phyloP scores from a whole-genome alignment of 208 protist genomes.

The Vickermania spadyakhi region DNA sequence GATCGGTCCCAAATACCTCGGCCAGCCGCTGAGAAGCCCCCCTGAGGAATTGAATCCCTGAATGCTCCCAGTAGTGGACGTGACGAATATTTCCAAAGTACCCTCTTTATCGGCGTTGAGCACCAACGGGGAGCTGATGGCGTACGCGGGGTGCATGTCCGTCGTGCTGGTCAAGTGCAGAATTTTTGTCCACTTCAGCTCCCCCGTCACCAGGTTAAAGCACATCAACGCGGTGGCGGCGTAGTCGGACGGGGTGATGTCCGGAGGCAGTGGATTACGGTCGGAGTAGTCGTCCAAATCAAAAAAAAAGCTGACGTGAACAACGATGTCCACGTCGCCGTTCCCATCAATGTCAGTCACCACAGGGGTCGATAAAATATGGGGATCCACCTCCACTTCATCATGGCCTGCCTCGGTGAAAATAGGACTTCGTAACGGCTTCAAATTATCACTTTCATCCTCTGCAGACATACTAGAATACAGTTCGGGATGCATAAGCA shows the following conservation, averaged over 20 bases:
- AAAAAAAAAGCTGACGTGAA: slow-evolving; percentile 90
- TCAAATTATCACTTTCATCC: slow-evolving; percentile 27
- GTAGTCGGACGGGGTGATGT: slow-evolving; percentile 62
- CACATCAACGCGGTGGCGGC: slow-evolving; percentile 81
- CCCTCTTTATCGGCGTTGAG: slow-evolving; percentile 53
- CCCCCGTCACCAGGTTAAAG: slow-evolving; percentile 70
- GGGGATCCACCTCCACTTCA: slow-evolving; percentile 76
- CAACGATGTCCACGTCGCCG: slow-evolving; percentile 75
- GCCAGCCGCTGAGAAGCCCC: slow-evolving; percentile 33
- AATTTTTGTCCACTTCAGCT: slow-evolving; percentile 74
- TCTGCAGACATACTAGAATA: slow-evolving; percentile 25
- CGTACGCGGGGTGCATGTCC: slow-evolving; percentile 38
- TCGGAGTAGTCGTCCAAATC: slow-evolving; percentile 36
- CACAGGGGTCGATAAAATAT: slow-evolving; percentile 83
- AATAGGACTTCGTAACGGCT: slow-evolving; percentile 17
- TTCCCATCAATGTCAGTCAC: slow-evolving; percentile 82
- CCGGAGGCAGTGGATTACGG: slow-evolving; percentile 14
- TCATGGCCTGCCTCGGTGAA: slow-evolving; percentile 19
- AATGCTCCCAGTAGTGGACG: slow-evolving; percentile 66
- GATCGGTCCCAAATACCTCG: slow-evolving; percentile 63
- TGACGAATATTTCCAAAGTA: slow-evolving; percentile 59
- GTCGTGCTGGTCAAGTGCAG: slow-evolving; percentile 76
- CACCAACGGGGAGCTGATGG: slow-evolving; percentile 68
- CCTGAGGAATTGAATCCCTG: slow-evolving; percentile 58
- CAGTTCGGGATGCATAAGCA: slow-evolving; percentile 67